Base-by-base conservation (phyloP, 2,329 filamentous ascomycete genomes). In the Bipolaris cookei region DNA sequence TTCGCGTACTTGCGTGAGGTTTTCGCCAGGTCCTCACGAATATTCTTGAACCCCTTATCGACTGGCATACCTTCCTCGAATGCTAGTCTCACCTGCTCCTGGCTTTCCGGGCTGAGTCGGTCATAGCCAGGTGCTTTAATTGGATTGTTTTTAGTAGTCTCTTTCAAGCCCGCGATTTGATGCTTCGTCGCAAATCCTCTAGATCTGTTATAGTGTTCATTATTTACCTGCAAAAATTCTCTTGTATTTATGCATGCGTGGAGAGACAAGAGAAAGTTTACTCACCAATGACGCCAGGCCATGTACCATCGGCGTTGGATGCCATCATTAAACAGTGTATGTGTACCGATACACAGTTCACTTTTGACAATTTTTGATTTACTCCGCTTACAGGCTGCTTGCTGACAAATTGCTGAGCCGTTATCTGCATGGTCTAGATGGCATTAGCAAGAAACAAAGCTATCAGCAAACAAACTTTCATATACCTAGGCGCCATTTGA, bases 101-200 rank as follows among this genome's bases (percentile, higher is more conserved):
- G 86, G 2, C 87, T 68, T 3, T 91, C 88, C 0, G 82, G 77
- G 37, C 87, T 79, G 1, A 96, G 77, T 60, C 92, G 90, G 13
- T 93, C 90, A 63, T 85, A 94, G 54, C 91, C 91, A 68, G 96
- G 90, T 54, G 96, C 81, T 51, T 83, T 78, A 42, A 89, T 84
- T 66, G 85, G 84, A 52, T 91, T 83, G 13, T 76, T 76, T 1
- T 77, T 77, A 58, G 88, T 82, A 7, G 79, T 72, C 1, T 86
- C 80, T 59, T 87, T 84, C 42, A 92, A 77, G 58, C 89, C 87
- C 54, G 80, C 68, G 59, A 97, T 78, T 65, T 90, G 85, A 43
- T 83, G 81, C 34, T 91, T 91, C n/a, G 91, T 95, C 28, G 92
- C 85, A 67, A 93, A 97, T 10, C 91, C 92, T 92, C 92, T 96